Evolutionary conservation across 2,329 filamentous ascomycete species (phyloP), one percentile per base, ranked within the genome.

Genomic region (Botrytis cinerea): DNA sequence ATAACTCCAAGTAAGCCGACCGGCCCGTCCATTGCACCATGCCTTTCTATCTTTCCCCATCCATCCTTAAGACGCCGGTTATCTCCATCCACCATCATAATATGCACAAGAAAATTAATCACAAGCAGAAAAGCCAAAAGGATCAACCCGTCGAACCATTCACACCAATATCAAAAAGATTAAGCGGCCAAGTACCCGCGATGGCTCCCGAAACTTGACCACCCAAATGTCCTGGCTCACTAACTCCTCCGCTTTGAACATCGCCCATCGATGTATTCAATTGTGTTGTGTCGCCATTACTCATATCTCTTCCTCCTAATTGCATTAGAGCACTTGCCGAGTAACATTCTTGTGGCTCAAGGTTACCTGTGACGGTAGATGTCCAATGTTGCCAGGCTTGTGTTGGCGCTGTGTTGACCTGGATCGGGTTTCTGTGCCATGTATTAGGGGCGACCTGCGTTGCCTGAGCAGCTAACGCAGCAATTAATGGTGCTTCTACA

Each of bases 351-450:
- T 80, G 78, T 48, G 77, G 77, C 64, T 81, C 81, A 2, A 81
- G 45, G 48, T 77, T 78, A 32, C 75, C 77, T 25, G 76, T 74
- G 70, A 81, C 75, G 10, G 77, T 79, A 32, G 74, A 76, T 0
- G 81, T 77, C 78, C 78, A 82, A 72, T 80, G 76, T 16, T 80
- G 78, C 81, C 81, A 81, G n/a, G 78, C 74, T 54, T 78, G 77
- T 43, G 66, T 68, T 32, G 78, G 76, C 32, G 77, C 75, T 18
- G 78, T 69, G 40, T 76, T 76, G 20, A 72, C 73, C 32, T 32
- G 74, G 43, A 43, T 74, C 51, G 35, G 75, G 54, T n/a, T 64
- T 54, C 51, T 73, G 62, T 72, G 72, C 77, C 75, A 80, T n/a
- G 66, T 73, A 28, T 77, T 74, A 22, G 75, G 70, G 38, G 84